Evolutionary conservation across 2,329 filamentous ascomycete genomes (phyloP).

Genomic region (Cryphonectria radicalis): DNA sequence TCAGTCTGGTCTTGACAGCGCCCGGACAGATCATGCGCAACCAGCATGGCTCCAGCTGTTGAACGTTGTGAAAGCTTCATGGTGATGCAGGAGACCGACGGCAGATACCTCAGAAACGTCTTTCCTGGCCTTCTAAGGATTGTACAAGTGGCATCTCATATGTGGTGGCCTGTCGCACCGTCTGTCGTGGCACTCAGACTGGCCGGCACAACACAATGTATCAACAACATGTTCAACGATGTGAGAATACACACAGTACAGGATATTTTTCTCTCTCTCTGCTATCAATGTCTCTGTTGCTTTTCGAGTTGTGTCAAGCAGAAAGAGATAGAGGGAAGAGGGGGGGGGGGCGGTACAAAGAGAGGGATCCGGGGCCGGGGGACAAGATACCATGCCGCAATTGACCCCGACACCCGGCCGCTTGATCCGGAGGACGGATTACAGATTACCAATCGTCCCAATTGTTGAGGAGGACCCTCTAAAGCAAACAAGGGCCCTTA

Average conservation of each 20-base stretch:
- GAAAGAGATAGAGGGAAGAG: background rate
- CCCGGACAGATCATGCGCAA: background rate
- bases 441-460: constrained; percentile 10
- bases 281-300: background rate
- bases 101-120: background rate
- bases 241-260: background rate
- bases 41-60: background rate
- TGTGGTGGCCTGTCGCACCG: background rate
- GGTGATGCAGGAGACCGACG: background rate
- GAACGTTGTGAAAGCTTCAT: background rate
- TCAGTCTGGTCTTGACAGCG: background rate
- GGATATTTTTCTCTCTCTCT: background rate
- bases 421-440: background rate
- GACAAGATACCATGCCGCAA: background rate
- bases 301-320: background rate
- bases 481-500: background rate
- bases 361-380: background rate
- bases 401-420: constrained; percentile 2
- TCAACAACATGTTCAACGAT: background rate
- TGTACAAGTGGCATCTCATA: background rate
- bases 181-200: background rate
- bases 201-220: background rate
- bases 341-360: background rate
- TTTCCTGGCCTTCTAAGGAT: background rate
- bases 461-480: background rate